phyloP scores from a whole-genome alignment of 768 basidiomycete genomes.

The Lyophyllum shimeji region DNA sequence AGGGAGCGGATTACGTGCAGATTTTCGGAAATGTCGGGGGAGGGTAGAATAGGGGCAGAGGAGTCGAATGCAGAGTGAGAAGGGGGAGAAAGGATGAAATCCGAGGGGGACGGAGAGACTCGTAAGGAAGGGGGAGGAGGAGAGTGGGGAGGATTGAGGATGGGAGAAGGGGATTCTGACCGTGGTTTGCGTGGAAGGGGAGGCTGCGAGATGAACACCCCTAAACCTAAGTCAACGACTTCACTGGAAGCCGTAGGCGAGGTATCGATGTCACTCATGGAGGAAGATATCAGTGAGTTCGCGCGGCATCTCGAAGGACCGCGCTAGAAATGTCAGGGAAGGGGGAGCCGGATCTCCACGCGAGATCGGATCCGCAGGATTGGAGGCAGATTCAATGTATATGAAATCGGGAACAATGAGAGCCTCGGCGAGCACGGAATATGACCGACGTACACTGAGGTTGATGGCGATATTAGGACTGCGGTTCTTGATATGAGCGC shows the following conservation, averaged over 20 bases:
- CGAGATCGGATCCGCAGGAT: slow-evolving; percentile 22
- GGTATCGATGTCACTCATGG: neutral
- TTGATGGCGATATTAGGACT: slow-evolving; percentile 23
- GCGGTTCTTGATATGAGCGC: slow-evolving; percentile 21
- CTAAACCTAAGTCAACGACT: neutral
- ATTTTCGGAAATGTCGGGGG: neutral
- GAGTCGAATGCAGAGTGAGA: neutral
- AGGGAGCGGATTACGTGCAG: neutral
- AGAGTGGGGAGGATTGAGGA: neutral
- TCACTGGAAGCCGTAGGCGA: neutral
- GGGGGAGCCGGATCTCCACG: neutral
- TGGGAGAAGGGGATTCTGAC: neutral
- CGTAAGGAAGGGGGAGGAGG: too few relatives aligned
- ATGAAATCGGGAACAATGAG: neutral
- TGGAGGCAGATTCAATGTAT: slow-evolving; percentile 15
- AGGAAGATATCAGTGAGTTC: neutral
- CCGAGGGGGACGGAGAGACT: neutral
- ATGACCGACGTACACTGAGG: neutral
- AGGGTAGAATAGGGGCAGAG: too few relatives aligned
- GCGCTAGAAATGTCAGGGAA: neutral
- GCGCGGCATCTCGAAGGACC: neutral
- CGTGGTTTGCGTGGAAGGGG: neutral
- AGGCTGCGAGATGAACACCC: neutral
- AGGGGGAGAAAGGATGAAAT: neutral
- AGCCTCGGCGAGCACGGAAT: slow-evolving; percentile 9